phyloP scores from a whole-genome alignment of 176 grass and related monocot genomes.

The Coix lacrymajobi region DNA sequence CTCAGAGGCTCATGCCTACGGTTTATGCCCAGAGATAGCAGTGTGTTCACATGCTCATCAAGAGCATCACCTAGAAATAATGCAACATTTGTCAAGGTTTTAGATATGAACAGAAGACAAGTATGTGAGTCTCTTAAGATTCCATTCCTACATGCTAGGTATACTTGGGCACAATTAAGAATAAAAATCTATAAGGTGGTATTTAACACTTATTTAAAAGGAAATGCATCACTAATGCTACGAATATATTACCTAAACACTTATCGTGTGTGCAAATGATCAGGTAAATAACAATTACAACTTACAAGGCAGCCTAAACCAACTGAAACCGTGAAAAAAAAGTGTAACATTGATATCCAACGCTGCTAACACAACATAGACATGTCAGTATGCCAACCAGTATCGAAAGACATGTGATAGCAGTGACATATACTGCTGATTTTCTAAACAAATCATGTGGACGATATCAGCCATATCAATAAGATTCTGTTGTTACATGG shows the following conservation, averaged over 20 bases:
- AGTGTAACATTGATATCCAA: neutral
- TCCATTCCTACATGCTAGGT: neutral
- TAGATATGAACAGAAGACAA: neutral
- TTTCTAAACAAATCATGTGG: neutral
- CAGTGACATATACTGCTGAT: neutral
- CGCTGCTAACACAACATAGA: neutral
- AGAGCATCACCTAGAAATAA: slow-evolving; percentile 38
- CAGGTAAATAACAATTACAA: neutral
- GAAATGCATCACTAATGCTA: neutral
- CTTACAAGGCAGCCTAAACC: neutral
- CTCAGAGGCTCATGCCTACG: slow-evolving; percentile 4
- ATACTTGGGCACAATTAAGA: neutral
- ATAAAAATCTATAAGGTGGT: neutral
- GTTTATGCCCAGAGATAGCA: slow-evolving; percentile 47
- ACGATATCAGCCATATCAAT: neutral
- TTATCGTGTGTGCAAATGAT: neutral
- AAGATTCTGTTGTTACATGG: neutral
- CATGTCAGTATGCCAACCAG: neutral
- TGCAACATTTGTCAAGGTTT: neutral
- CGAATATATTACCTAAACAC: neutral
- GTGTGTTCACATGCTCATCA: slow-evolving; percentile 48
- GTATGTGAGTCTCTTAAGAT: neutral
- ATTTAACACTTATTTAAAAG: slow-evolving; percentile 1
- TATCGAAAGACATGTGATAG: neutral
- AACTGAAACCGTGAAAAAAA: neutral